Evolutionary conservation across 805 yeast species (phyloP).

Genomic region (Spathaspora sp.): DNA sequence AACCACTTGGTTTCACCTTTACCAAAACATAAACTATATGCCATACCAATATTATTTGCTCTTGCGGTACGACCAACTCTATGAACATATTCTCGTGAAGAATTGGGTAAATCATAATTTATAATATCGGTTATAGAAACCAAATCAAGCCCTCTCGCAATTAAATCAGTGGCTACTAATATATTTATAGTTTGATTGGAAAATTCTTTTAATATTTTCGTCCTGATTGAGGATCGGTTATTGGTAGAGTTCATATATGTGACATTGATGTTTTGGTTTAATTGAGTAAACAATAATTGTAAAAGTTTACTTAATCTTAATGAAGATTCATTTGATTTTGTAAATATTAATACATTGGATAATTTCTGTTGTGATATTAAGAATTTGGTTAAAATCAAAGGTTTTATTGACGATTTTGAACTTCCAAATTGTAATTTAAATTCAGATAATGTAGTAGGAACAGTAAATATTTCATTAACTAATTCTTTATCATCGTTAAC

Average conservation of each 20-base stretch:
- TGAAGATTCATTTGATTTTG: slow-evolving; percentile 81
- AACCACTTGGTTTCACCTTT: slow-evolving; percentile 74
- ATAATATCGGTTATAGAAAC: slow-evolving; percentile 66
- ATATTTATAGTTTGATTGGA: slow-evolving; percentile 48
- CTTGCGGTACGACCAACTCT: slow-evolving; percentile 97
- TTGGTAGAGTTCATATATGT: slow-evolving; percentile 58
- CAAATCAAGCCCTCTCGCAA: slow-evolving; percentile 94
- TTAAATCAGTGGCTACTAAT: slow-evolving; percentile 79
- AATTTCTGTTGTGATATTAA: slow-evolving; percentile 31
- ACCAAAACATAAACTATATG: slow-evolving; percentile 71
- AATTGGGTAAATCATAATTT: slow-evolving; percentile 86
- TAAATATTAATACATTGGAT: slow-evolving; percentile 54
- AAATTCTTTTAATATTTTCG: slow-evolving; percentile 58
- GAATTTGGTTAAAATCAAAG: slow-evolving; percentile 63
- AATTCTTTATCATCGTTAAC: slow-evolving; percentile 55
- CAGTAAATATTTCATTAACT: slow-evolving; percentile 54
- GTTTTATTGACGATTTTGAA: slow-evolving; percentile 53
- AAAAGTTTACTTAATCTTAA: slow-evolving; percentile 71
- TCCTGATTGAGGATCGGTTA: slow-evolving; percentile 46
- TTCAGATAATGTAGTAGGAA: slow-evolving; percentile 54
- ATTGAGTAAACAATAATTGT: slow-evolving; percentile 31
- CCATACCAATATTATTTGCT: slow-evolving; percentile 76
- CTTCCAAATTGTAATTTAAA: slow-evolving; percentile 37
- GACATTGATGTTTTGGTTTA: slow-evolving; percentile 15
- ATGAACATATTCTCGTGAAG: slow-evolving; percentile 90